Evolutionary conservation across 2,329 filamentous ascomycete genomes (phyloP), one percentile per base, ranked within the genome.

Genomic region (Pseudocercospora eumusae): DNA sequence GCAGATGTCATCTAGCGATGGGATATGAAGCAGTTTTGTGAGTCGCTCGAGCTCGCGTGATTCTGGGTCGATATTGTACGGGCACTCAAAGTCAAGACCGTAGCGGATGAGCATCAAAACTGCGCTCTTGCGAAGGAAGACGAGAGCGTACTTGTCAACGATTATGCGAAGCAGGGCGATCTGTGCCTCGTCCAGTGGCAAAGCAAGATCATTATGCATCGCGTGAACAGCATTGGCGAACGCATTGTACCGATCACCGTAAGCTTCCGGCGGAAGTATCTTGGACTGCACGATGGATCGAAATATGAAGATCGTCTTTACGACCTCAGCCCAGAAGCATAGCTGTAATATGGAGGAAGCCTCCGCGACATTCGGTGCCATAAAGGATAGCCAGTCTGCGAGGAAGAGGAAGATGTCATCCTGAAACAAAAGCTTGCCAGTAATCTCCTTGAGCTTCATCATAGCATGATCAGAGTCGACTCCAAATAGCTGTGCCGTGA

Each of bases 251-350:
- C 18, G 3, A 36, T 54, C n/a, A 40, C 15, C 21, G 18, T 15
- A 13, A 7, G 10, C 27, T 21, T 18, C 13, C 21, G 52, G 52
- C 28, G n/a, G 15, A 15, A 54, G 27, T 15, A 6, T 36, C 7
- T 40, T 54, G 13, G 52, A 33, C 59, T 60, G 56, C 23, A 69
- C 61, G 8, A 68, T 52, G 7, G 57, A 57, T 40, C 78, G 76
- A 71, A 84, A 85, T 7, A 83, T 81, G 13, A 86, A 73, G 15
- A 92, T 83, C 5, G 92, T 87, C 77, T 96, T 96, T 63, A 96
- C 86, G 61, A 99, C 86, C 76, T 99, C 95, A 2, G 91, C 91
- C 59, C 96, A 83, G 73, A 96, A 97, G 77, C 92, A 97, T 50
- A 98, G 80, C 40, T 89, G 87, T 55, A 98, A 77, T 56, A 98